These are phyloP conservation scores for Moesziomyces globuligerus DNA, from an alignment of 1,284 basidiomycete species.

Conservation along the genomic window DNA sequence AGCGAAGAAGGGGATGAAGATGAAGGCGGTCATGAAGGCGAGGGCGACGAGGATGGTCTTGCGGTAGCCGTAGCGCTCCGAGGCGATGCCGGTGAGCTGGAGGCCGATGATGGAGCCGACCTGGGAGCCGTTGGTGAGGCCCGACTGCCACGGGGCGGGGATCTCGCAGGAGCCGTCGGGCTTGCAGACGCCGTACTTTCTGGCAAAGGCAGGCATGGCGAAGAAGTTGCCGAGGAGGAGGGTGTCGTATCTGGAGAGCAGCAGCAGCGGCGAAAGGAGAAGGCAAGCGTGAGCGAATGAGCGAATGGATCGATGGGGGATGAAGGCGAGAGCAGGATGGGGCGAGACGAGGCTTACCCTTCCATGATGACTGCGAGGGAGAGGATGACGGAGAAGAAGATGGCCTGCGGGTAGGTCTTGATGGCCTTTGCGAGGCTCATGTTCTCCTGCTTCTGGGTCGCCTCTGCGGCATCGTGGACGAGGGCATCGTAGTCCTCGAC, in stretches of 20 bases:
- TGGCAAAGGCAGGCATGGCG: conserved; percentile 67
- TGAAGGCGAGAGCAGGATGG: not conserved
- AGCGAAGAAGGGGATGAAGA: conserved; percentile 69
- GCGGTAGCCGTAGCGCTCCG: conserved; percentile 69
- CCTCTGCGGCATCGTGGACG: conserved; percentile 67
- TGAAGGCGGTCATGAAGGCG: conserved; percentile 64
- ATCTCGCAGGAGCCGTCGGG: conserved; percentile 67
- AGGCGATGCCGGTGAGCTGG: conserved; percentile 66
- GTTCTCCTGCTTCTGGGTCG: conserved; percentile 67
- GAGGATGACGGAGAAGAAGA: conserved; percentile 69
- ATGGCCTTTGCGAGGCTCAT: conserved; percentile 68
- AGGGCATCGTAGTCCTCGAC: conserved; percentile 64
- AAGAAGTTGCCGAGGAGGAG: conserved; percentile 66
- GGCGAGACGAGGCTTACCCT: conserved; percentile 39
- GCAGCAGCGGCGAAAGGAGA: no score
- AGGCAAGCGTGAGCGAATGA: not conserved
- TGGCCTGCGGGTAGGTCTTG: conserved; percentile 68
- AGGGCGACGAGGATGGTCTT: conserved; percentile 64
- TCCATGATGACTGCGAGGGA: conserved; percentile 70
- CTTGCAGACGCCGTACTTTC: conserved; percentile 62
- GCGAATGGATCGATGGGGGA: not conserved
- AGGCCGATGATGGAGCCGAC: conserved; percentile 68
- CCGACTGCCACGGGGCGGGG: conserved; percentile 70
- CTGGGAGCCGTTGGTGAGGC: conserved; percentile 51
- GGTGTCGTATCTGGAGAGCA: conserved; percentile 55